A percentile compares a stretch with the other conserved stretches of the same genome.
Conservation (phyloP, 2,329 filamentous ascomycete species). For the Fusarium lateritium region DNA sequence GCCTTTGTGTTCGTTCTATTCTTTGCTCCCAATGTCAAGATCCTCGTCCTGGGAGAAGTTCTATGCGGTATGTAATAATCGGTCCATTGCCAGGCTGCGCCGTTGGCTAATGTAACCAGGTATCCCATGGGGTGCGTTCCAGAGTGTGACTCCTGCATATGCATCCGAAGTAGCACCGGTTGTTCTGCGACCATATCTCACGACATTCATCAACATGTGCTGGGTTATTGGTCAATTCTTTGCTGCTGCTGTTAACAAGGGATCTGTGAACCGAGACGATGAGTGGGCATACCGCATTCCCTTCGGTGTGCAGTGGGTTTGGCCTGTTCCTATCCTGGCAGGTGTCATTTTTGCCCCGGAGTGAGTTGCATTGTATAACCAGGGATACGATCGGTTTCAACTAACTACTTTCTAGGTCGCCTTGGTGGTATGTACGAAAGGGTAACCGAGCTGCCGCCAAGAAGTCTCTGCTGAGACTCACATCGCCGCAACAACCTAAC, state of each 20-base stretch:
- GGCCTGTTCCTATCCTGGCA: constrained; percentile 63
- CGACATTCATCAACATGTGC: constrained; percentile 70
- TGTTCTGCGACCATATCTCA: constrained; percentile 66
- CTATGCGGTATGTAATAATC: constrained; percentile 53
- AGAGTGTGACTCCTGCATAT: constrained; percentile 67
- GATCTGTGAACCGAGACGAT: constrained; percentile 56
- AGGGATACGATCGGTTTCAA: fast-evolving
- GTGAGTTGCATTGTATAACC: constrained; percentile 42
- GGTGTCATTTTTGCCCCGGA: constrained; percentile 64
- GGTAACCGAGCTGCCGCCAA: constrained; percentile 59
- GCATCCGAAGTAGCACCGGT: constrained; percentile 67
- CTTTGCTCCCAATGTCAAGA: constrained; percentile 63
- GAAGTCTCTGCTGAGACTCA: constrained; percentile 59
- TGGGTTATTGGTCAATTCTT: constrained; percentile 71
- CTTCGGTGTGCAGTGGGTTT: constrained; percentile 68
- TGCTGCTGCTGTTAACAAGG: constrained; percentile 62
- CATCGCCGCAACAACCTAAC: constrained; percentile 54
- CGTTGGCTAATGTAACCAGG: constrained; percentile 51
- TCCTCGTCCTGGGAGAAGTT: constrained; percentile 65
- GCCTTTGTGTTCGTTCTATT: constrained; percentile 68
- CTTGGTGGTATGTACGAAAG: constrained; percentile 67
- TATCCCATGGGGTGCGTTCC: constrained; percentile 68
- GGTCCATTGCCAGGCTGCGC: neutral
- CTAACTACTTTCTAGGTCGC: constrained; percentile 54
- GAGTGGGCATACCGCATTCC: constrained; percentile 67